Conservation (phyloP, 2,329 filamentous ascomycete species). For the Aspergillus costaricaensis region DNA sequence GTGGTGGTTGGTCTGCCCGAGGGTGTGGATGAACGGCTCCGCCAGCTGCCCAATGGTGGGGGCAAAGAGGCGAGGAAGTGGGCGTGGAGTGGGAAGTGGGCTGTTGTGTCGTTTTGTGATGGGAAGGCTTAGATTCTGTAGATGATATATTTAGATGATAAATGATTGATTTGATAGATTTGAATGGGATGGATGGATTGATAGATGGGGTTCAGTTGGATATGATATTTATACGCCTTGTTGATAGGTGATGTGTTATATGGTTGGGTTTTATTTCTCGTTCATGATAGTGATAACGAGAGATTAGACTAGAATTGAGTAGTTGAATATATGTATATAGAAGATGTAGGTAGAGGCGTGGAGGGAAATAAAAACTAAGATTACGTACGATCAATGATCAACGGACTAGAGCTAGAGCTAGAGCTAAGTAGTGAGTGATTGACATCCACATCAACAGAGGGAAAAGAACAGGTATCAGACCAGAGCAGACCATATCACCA, state of each 20-base stretch:
- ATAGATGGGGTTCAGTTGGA: no score
- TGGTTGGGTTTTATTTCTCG: no score
- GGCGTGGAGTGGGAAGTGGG: constrained; percentile 97
- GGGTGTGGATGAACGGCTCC: constrained; percentile 81
- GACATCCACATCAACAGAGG: not conserved
- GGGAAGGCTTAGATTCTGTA: constrained; percentile 53
- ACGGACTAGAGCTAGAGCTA: not conserved
- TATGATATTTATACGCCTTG: no score
- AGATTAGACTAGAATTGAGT: no score
- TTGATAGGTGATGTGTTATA: no score
- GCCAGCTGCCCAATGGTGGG: constrained; percentile 67
- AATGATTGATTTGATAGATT: no score
- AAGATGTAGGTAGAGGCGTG: not conserved
- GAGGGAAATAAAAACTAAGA: not conserved
- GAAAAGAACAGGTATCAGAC: not conserved
- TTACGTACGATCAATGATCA: not conserved
- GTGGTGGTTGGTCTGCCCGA: constrained; percentile 84
- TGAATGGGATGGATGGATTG: no score
- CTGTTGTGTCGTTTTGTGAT: constrained; percentile 82
- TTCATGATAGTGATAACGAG: no score
- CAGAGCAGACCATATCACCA: not conserved
- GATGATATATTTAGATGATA: no score
- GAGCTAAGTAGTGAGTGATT: not conserved
- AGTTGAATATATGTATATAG: no score
- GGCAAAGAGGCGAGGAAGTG: constrained; percentile 73